Percentiles rank a stretch among this genome's conserved stretches.
Conservation (phyloP, 2,329 filamentous ascomycete genomes). For the Rugonectria rugulosa region DNA sequence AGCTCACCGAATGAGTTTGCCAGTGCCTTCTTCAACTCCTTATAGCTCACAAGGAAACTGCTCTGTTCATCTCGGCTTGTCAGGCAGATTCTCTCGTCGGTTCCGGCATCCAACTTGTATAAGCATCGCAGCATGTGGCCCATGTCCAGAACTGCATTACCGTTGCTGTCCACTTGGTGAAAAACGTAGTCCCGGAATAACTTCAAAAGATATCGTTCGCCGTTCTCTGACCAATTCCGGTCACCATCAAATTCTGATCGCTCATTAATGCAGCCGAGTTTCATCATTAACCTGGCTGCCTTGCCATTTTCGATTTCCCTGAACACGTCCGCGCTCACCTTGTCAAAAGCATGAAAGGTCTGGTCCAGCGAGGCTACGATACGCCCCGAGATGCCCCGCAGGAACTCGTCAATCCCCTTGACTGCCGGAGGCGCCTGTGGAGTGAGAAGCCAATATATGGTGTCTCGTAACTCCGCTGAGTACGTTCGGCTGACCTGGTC, state of each 20-base stretch:
- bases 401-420: constrained; percentile 81
- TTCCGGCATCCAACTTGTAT: constrained; percentile 91
- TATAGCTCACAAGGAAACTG: constrained; percentile 86
- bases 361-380: constrained; percentile 79
- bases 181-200: constrained; percentile 97
- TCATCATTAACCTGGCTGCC: constrained; percentile 78
- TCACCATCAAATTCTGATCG: constrained; percentile 84
- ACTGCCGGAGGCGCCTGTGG: constrained; percentile 62
- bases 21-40: constrained; percentile 79
- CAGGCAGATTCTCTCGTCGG: constrained; percentile 84
- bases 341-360: constrained; percentile 80
- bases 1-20: constrained; percentile 66
- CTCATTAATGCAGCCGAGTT: constrained; percentile 89
- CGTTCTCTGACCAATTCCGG: constrained; percentile 86
- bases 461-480: constrained; percentile 79
- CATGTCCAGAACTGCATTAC: constrained; percentile 83
- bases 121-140: constrained; percentile 87
- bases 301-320: constrained; percentile 91
- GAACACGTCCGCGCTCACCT: constrained; percentile 73
- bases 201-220: constrained; percentile 91
- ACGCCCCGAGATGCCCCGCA: constrained; percentile 80
- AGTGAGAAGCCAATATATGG: constrained; percentile 81
- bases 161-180: constrained; percentile 88
- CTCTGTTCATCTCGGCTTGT: constrained; percentile 91
- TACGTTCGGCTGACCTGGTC: constrained; percentile 82